phyloP scores from a whole-genome alignment of 768 basidiomycete species.

The Agrocybe praecox region DNA sequence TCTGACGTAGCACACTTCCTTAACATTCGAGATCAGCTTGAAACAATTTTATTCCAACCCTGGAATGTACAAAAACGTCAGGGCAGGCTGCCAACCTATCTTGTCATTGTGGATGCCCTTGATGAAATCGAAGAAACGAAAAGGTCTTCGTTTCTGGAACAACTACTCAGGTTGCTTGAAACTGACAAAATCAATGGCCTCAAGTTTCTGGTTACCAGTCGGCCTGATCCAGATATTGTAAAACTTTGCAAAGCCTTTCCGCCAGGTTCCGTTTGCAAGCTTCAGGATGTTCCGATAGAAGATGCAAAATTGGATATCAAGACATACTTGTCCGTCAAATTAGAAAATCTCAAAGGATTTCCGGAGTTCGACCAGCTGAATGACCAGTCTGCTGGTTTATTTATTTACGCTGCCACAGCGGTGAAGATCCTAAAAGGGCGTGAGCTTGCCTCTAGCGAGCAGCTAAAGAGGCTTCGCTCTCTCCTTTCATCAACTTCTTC shows the following conservation, averaged over 20 bases:
- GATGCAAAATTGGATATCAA: conserved; percentile 7
- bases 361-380: conserved; percentile 13
- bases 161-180: conserved; percentile 14
- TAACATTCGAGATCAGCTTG: conserved; percentile 9
- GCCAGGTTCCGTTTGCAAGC: conserved; percentile 10
- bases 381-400: conserved; percentile 20
- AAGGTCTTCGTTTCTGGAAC: conserved; percentile 13
- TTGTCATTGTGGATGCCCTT: conserved; percentile 25
- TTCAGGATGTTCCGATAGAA: conserved; percentile 12
- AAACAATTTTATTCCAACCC: conserved; percentile 14
- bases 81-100: conserved; percentile 2
- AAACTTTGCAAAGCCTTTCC: conserved; percentile 9
- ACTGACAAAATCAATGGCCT: conserved; percentile 10
- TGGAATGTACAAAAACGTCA: conserved; percentile 10
- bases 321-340: conserved; percentile 4
- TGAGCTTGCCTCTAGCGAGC: background rate
- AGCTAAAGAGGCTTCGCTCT: conserved; percentile 2
- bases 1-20: conserved; percentile 8
- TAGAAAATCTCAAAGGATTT: conserved; percentile 1
- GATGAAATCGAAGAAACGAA: conserved; percentile 19
- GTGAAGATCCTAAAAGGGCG: conserved; percentile 16
- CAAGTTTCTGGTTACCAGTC: conserved; percentile 26
- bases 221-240: conserved; percentile 20
- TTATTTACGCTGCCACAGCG: conserved; percentile 29
- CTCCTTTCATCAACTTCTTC: background rate